phyloP scores from a whole-genome alignment of 768 basidiomycete genomes.

The Hypsizygus marmoreus region DNA sequence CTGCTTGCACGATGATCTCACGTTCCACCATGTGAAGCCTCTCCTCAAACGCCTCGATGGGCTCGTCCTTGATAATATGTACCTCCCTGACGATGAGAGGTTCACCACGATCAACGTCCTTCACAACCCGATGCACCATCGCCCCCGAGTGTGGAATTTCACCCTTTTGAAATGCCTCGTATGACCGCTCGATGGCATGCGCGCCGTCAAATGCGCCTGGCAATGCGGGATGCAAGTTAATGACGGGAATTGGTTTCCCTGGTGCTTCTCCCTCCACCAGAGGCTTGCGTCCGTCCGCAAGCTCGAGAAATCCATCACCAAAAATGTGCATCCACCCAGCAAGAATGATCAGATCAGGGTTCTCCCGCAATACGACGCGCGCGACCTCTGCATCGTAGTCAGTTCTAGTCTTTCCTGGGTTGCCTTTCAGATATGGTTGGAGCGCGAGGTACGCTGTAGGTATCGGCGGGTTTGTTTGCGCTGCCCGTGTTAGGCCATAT shows the following conservation, averaged over 20 bases:
- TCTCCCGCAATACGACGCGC: slow-evolving; percentile 55
- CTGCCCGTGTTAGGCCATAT: slow-evolving; percentile 84
- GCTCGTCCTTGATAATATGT: slow-evolving; percentile 69
- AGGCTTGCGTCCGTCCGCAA: slow-evolving; percentile 46
- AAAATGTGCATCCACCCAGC: slow-evolving; percentile 99
- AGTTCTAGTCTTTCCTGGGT: slow-evolving; percentile 70
- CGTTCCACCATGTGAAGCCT: slow-evolving; percentile 86
- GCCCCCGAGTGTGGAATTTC: slow-evolving; percentile 79
- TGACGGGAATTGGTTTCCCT: slow-evolving; percentile 64
- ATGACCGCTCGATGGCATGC: slow-evolving; percentile 88
- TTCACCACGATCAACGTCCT: slow-evolving; percentile 90
- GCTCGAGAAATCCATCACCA: slow-evolving; percentile 76
- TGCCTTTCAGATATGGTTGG: slow-evolving; percentile 76
- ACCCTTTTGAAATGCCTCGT: slow-evolving; percentile 82
- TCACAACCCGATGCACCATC: slow-evolving; percentile 94
- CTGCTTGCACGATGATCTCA: slow-evolving; percentile 87
- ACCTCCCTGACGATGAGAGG: slow-evolving; percentile 84
- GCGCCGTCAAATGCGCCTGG: slow-evolving; percentile 97
- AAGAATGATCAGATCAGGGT: slow-evolving; percentile 88
- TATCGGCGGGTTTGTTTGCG: slow-evolving; percentile 70
- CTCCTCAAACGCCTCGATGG: slow-evolving; percentile 69
- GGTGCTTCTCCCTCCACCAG: slow-evolving; percentile 37
- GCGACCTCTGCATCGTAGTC: slow-evolving; percentile 90
- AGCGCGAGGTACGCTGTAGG: slow-evolving; percentile 82
- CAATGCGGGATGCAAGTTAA: slow-evolving; percentile 95